A percentile compares a stretch with the other conserved stretches of the same genome.
phyloP scores from a whole-genome alignment of 1,284 basidiomycete genomes.

The Psilocybe mexicana region DNA sequence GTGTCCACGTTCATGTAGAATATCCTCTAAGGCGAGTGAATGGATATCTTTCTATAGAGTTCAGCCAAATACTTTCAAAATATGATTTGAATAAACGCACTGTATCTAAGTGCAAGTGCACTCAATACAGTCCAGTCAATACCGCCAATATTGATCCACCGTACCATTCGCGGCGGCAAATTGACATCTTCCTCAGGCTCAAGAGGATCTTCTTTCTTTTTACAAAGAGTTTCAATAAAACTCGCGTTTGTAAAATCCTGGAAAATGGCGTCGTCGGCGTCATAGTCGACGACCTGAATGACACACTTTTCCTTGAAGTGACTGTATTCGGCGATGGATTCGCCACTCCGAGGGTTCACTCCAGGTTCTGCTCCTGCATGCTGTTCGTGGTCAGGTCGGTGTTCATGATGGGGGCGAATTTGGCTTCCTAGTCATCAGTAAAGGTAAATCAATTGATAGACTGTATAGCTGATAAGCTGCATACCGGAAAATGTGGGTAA shows the following conservation, averaged over 20 bases:
- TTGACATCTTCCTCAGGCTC: constrained; percentile 9
- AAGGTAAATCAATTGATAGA: no score
- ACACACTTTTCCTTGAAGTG: constrained; percentile 58
- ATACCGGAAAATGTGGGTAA: background rate
- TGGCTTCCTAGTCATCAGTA: background rate
- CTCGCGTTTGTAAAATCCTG: constrained; percentile 58
- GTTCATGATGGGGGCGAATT: background rate
- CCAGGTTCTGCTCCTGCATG: constrained; percentile 63
- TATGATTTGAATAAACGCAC: constrained; percentile 33
- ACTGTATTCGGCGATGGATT: constrained; percentile 49
- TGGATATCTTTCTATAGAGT: constrained; percentile 52
- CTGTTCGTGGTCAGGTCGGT: constrained; percentile 19
- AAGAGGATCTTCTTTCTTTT: constrained; percentile 16
- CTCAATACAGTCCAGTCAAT: constrained; percentile 73
- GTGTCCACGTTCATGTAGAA: constrained; percentile 58
- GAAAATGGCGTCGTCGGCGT: constrained; percentile 47
- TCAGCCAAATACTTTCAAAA: background rate
- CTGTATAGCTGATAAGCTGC: no score
- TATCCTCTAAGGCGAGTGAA: constrained; percentile 68
- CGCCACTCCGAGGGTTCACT: constrained; percentile 52
- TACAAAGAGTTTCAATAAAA: constrained; percentile 48
- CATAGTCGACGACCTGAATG: constrained; percentile 66
- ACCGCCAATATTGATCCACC: constrained; percentile 73
- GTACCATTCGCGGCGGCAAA: constrained; percentile 54
- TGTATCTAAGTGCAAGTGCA: constrained; percentile 60